Conservation (phyloP, 768 basidiomycete species). For the Kwoniella botswanensis region DNA sequence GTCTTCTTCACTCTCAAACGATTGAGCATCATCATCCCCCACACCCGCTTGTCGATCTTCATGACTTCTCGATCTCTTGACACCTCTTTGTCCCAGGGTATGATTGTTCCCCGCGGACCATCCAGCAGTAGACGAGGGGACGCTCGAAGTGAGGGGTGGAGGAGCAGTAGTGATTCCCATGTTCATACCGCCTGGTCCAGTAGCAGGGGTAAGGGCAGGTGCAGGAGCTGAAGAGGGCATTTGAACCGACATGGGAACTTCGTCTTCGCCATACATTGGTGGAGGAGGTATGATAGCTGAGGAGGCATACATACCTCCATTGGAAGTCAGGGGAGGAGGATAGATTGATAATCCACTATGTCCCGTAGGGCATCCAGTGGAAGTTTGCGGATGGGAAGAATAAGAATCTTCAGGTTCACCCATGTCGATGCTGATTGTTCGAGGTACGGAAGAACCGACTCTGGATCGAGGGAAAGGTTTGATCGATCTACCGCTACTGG, state of each 20-base stretch:
- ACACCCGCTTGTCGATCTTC: neutral
- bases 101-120: neutral
- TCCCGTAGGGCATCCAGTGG: neutral
- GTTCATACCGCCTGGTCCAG: neutral
- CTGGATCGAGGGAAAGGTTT: constrained; percentile 42
- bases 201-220: neutral
- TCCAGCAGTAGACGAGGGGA: neutral
- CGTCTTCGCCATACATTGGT: constrained; percentile 51
- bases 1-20: constrained; percentile 20
- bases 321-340: constrained; percentile 18
- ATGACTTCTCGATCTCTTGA: constrained; percentile 19
- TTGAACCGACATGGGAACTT: constrained; percentile 49
- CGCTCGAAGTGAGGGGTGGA: neutral
- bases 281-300: constrained; percentile 20
- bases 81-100: constrained; percentile 1
- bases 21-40: constrained; percentile 1
- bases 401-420: constrained; percentile 26
- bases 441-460: constrained; percentile 29
- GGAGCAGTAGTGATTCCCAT: constrained; percentile 1
- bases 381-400: neutral
- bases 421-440: constrained; percentile 42
- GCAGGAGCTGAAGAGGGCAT: constrained; percentile 25
- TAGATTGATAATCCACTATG: constrained; percentile 8
- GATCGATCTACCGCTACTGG: constrained; percentile 27
- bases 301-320: constrained; percentile 1